These are phyloP conservation scores for Colletotrichum scovillei DNA, from an alignment of 2,329 filamentous ascomycete genomes.

Conservation along the genomic window DNA sequence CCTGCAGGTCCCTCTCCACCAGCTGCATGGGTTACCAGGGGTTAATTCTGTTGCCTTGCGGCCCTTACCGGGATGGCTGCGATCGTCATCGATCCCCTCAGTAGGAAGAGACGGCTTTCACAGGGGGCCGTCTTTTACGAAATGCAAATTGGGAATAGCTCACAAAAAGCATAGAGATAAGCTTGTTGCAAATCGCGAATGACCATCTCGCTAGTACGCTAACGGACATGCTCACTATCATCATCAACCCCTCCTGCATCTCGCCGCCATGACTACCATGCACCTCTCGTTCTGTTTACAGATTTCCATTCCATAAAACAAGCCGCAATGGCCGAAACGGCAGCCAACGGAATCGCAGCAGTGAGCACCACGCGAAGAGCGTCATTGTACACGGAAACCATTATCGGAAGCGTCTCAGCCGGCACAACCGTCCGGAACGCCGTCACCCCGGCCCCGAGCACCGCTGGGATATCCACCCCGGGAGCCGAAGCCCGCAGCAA, in stretches of 20 bases:
- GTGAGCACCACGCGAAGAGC: constrained; percentile 69
- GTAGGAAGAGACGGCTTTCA: background rate
- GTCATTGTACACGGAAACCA: constrained; percentile 69
- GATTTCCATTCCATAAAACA: constrained; percentile 32
- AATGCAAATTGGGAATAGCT: background rate
- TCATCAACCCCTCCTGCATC: background rate
- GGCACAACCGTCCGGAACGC: constrained; percentile 62
- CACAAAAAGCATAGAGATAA: background rate
- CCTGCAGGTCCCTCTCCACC: background rate
- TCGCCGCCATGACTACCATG: background rate
- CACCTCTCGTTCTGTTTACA: background rate
- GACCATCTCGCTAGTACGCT: background rate
- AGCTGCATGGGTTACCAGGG: background rate
- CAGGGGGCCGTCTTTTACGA: background rate
- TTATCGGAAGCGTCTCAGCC: constrained; percentile 55
- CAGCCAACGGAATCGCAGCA: constrained; percentile 25
- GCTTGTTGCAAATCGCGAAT: background rate
- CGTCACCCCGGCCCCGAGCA: constrained; percentile 57
- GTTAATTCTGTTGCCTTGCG: background rate
- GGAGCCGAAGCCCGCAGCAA: constrained; percentile 43
- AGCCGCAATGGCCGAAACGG: constrained; percentile 19
- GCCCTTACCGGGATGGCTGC: background rate
- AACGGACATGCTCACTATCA: background rate
- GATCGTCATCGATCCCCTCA: background rate
- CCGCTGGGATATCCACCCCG: constrained; percentile 26